Evolutionary conservation across 2,329 filamentous ascomycete genomes (phyloP).

Genomic region (Claviceps capensis): DNA sequence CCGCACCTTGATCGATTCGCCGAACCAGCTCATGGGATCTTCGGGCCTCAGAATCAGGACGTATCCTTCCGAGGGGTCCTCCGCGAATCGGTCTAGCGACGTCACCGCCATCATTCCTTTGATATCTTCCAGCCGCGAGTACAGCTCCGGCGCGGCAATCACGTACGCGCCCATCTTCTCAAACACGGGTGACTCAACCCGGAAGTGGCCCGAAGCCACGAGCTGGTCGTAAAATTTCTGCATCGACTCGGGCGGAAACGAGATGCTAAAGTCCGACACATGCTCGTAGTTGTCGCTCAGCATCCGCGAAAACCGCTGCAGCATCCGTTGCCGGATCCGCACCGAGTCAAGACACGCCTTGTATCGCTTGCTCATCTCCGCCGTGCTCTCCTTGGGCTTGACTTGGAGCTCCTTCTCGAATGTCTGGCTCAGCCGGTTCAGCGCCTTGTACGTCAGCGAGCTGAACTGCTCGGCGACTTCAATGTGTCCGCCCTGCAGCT

Average conservation of each 20-base stretch:
- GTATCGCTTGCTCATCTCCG: conserved; percentile 94
- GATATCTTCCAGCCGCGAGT: conserved; percentile 65
- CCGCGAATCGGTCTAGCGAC: conserved; percentile 40
- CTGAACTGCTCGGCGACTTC: conserved; percentile 97
- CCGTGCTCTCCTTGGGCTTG: conserved; percentile 66
- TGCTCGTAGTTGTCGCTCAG: conserved; percentile 92
- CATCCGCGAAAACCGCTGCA: conserved; percentile 88
- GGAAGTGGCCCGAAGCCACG: conserved; percentile 71
- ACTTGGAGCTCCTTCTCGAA: conserved; percentile 85
- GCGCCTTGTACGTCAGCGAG: conserved; percentile 81
- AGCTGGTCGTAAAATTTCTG: conserved; percentile 71
- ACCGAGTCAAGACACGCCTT: conserved; percentile 93
- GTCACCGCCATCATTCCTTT: conserved; percentile 69
- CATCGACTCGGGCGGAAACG: conserved; percentile 51
- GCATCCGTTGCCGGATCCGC: conserved; percentile 85
- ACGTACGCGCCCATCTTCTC: conserved; percentile 69
- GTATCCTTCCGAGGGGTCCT: conserved; percentile 68
- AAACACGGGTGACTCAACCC: conserved; percentile 58
- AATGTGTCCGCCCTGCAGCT: conserved; percentile 85
- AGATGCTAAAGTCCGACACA: conserved; percentile 85
- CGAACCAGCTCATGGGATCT: conserved; percentile 65
- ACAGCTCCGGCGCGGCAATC: conserved; percentile 70
- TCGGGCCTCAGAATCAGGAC: conserved; percentile 77
- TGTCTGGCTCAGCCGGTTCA: conserved; percentile 74
- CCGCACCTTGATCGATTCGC: conserved; percentile 55